Evolutionary conservation across 2,329 filamentous ascomycete species (phyloP), one percentile per base, ranked within the genome.

Genomic region (Venturia oleaginea): DNA sequence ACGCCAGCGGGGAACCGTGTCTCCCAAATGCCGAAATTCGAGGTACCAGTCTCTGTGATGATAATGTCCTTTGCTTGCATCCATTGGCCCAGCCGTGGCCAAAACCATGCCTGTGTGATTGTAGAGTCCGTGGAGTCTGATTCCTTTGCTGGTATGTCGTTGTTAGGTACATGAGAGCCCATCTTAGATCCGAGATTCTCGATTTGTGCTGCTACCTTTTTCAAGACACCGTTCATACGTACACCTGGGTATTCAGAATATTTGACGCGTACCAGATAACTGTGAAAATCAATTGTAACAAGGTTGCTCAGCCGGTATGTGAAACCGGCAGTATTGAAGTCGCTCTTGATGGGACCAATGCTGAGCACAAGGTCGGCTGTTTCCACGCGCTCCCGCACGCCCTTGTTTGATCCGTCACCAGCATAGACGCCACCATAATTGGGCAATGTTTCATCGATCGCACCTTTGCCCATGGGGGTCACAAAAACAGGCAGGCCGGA

Each of bases 391-490:
- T 85, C 77, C 67, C 82, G 81, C 30, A 89, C 87, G 43, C 82
- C 81, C 0, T 84, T 81, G 62, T 87, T 83, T 38, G 87, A 91
- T 42, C 88, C 90, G 65, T 83, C 83, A n/a, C 92, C 92, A 10
- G 89, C 88, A 73, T 96, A 95, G 5, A 96, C 89, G 67, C 92
- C 92, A 27, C 89, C 89, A 69, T 88, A 96, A 71, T 84, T 89
- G n/a, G 82, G 79, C 59, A 89, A 82, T 1, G 83, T 83, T 75
- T 96, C 91, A 70, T 94, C 83, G 59, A 96, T 83, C 24, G 89
- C 89, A 22, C 91, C 85, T 77, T 96, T 96, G 59, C 91, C 91
- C 89, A 95, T 95, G 2, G 91, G 90, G 0, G 91, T 89, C n/a
- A 92, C 89, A 70, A 94, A 95, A 0, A 90, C 88, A 4, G 92